These are phyloP conservation scores for Starmerella bombi DNA, from an alignment of 805 yeast species.

Conservation along the genomic window DNA sequence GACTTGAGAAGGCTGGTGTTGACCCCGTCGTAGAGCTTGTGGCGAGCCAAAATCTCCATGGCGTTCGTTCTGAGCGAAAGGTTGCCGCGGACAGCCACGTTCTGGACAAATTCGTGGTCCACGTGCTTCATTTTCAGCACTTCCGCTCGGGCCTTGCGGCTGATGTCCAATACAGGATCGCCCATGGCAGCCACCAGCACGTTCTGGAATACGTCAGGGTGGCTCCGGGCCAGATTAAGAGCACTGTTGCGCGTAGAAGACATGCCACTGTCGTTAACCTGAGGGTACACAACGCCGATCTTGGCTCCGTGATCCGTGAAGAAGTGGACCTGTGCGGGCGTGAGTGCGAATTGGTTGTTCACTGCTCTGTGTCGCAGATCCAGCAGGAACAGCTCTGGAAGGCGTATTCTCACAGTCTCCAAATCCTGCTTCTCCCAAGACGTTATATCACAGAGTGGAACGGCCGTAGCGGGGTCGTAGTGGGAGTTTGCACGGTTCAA, in stretches of 20 bases:
- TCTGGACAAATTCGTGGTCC: conserved; percentile 35
- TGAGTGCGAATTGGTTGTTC: conserved; percentile 47
- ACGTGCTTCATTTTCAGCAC: conserved; percentile 34
- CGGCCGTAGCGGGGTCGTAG: not conserved
- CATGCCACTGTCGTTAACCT: conserved; percentile 40
- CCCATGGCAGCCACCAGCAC: conserved; percentile 48
- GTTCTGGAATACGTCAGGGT: conserved; percentile 28
- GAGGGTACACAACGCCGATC: conserved; percentile 9
- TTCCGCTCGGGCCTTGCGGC: conserved; percentile 38
- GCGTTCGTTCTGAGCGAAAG: conserved; percentile 33
- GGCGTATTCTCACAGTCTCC: conserved; percentile 34
- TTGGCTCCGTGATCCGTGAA: conserved; percentile 36
- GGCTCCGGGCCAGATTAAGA: conserved; percentile 27
- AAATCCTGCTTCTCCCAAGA: conserved; percentile 5
- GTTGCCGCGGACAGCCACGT: conserved; percentile 40
- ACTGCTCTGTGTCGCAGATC: conserved; percentile 29
- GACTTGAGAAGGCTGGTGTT: conserved; percentile 32
- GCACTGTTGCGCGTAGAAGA: conserved; percentile 32
- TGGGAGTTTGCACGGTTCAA: conserved; percentile 1
- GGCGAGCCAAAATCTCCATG: conserved; percentile 25
- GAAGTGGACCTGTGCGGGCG: conserved; percentile 42
- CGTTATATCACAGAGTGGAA: not conserved
- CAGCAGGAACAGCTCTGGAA: conserved; percentile 46
- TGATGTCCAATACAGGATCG: conserved; percentile 43
- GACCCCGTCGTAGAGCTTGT: conserved; percentile 41